Evolutionary conservation across 2,329 filamentous ascomycete species (phyloP).

Genomic region (Paramyrothecium sp.): DNA sequence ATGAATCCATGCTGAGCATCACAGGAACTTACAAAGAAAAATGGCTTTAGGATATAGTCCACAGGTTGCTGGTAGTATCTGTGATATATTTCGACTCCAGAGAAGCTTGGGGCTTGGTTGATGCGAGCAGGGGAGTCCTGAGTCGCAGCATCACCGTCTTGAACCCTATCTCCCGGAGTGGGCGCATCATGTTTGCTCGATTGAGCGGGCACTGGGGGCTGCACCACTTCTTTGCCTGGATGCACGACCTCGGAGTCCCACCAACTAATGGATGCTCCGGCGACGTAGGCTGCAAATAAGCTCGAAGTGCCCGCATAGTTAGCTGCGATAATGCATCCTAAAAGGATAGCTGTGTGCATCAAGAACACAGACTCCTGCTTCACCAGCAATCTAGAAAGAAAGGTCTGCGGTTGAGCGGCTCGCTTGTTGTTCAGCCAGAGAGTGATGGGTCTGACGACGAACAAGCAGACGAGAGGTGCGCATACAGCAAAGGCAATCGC

Average conservation of each 20-base stretch:
- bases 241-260: slow-evolving; percentile 45
- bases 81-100: slow-evolving; percentile 28
- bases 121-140: too few relatives aligned
- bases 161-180: too few relatives aligned
- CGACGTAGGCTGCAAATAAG: slow-evolving; percentile 62
- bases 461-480: slow-evolving; percentile 45
- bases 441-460: slow-evolving; percentile 40
- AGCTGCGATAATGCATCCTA: slow-evolving; percentile 47
- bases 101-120: not conserved
- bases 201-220: not conserved
- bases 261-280: slow-evolving; percentile 59
- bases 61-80: slow-evolving; percentile 37
- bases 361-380: slow-evolving; percentile 35
- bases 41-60: slow-evolving; percentile 59
- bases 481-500: slow-evolving; percentile 49
- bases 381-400: slow-evolving; percentile 21
- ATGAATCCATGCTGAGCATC: not conserved
- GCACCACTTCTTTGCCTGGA: not conserved
- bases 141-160: too few relatives aligned
- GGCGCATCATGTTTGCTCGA: too few relatives aligned
- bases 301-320: slow-evolving; percentile 62
- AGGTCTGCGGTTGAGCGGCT: slow-evolving; percentile 13
- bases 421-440: slow-evolving; percentile 28
- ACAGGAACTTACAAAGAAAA: slow-evolving; percentile 63
- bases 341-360: slow-evolving; percentile 47